Conservation (phyloP, 225 moss, liverwort and hornwort species). For the Rhytidiadelphus loreus region DNA sequence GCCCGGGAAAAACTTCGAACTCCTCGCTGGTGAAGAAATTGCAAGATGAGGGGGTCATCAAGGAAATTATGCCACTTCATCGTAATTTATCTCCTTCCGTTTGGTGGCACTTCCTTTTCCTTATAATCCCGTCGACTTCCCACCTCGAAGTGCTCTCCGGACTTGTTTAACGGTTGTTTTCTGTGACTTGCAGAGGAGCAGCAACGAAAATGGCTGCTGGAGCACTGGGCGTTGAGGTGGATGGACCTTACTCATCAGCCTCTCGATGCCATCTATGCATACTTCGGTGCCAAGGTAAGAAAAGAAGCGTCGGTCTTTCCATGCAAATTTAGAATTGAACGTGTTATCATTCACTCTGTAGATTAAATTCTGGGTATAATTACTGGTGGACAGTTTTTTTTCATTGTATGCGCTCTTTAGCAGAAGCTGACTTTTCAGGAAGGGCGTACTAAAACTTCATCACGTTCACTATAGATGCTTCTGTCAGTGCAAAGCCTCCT, state of each 20-base stretch:
- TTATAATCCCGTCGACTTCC: background rate
- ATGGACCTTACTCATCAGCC: constrained; percentile 63
- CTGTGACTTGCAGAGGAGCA: constrained; percentile 53
- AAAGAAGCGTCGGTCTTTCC: too few species aligned
- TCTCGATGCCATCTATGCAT: constrained; percentile 69
- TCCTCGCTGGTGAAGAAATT: constrained; percentile 37
- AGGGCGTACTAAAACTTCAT: background rate
- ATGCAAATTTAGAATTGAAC: background rate
- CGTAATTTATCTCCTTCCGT: constrained; percentile 24
- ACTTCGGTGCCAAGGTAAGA: constrained; percentile 80
- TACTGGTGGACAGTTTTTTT: background rate
- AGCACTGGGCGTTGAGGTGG: constrained; percentile 69
- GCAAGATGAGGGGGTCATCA: constrained; percentile 46
- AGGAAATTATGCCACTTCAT: constrained; percentile 84
- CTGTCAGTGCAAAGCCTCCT: background rate
- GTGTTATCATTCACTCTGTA: background rate
- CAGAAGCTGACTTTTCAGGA: background rate
- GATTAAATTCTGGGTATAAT: background rate
- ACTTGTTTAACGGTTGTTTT: background rate
- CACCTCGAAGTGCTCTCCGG: background rate
- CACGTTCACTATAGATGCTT: background rate
- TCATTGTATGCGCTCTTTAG: background rate
- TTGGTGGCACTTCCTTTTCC: background rate
- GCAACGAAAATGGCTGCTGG: constrained; percentile 57
- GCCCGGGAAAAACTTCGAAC: constrained; percentile 28